phyloP scores from a whole-genome alignment of 2,329 filamentous ascomycete species.

The Sporothrix schenckii region DNA sequence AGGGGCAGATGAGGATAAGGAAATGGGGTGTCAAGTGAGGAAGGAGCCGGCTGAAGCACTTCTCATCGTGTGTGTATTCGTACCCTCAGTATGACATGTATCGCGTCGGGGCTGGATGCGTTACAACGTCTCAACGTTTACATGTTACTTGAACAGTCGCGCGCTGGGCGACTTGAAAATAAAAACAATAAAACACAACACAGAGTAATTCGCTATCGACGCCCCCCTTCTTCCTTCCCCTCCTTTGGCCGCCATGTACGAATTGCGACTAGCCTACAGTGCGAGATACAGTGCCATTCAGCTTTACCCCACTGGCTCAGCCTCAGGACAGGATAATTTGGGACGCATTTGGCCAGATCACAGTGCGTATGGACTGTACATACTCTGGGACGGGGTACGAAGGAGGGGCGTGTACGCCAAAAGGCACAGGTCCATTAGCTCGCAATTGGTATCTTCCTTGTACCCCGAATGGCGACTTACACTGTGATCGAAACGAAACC shows the following conservation, averaged over 20 bases:
- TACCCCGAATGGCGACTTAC: background rate
- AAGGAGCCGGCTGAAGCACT: background rate
- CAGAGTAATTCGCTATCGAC: slow-evolving; percentile 13
- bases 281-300: background rate
- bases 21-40: slow-evolving; percentile 11
- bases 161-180: slow-evolving; percentile 14
- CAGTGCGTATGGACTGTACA: slow-evolving; percentile 5
- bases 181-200: background rate
- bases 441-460: slow-evolving; percentile 18
- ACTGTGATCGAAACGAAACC: background rate
- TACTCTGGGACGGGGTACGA: background rate
- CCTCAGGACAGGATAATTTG: background rate
- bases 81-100: background rate
- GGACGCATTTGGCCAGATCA: background rate
- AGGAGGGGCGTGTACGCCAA: slow-evolving; percentile 16
- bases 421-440: background rate
- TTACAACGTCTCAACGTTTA: background rate
- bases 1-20: slow-evolving; percentile 20
- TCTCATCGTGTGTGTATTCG: too few relatives aligned
- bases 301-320: background rate
- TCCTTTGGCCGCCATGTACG: background rate
- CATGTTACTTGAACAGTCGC: background rate
- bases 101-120: background rate
- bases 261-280: slow-evolving; percentile 24
- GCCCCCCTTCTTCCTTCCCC: slow-evolving; percentile 6